Percentiles rank a stretch among this genome's conserved stretches.
Conservation (phyloP, 352 stramenopile genomes). For the Pythium sukuiense region DNA sequence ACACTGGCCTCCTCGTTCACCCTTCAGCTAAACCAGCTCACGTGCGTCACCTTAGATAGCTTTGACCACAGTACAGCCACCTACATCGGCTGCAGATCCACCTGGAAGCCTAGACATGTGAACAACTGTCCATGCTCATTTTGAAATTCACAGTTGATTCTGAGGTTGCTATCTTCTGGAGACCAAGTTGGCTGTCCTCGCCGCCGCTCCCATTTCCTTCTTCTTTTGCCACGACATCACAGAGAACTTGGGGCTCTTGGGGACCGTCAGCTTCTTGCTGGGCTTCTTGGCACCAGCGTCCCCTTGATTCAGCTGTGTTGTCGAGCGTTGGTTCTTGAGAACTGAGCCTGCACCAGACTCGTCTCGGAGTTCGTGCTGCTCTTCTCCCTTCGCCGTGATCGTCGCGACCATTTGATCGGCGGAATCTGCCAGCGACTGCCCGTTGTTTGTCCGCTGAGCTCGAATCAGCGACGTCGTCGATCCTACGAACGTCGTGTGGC, state of each 20-base stretch:
- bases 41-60: background rate
- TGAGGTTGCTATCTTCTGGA: constrained; percentile 7
- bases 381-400: constrained; percentile 23
- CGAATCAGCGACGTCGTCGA: constrained; percentile 70
- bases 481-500: constrained; percentile 43
- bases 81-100: too few relatives aligned
- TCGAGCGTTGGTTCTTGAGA: constrained; percentile 45
- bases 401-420: constrained; percentile 47
- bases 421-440: constrained; percentile 51
- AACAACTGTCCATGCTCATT: background rate
- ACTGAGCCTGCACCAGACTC: constrained; percentile 2
- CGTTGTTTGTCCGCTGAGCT: constrained; percentile 47
- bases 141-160: background rate
- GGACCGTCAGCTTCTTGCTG: constrained; percentile 65
- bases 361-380: constrained; percentile 17
- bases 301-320: constrained; percentile 32
- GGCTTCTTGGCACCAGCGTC: constrained; percentile 23
- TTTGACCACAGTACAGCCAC: too few relatives aligned
- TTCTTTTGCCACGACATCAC: constrained; percentile 89
- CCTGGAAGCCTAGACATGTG: too few relatives aligned
- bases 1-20: too few relatives aligned
- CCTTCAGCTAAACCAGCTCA: too few relatives aligned
- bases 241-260: constrained; percentile 80
- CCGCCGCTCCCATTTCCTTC: constrained; percentile 14
- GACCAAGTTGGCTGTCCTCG: constrained; percentile 1